Evolutionary conservation across 2,329 filamentous ascomycete genomes (phyloP).

Genomic region (Calonectria hawksworthii): DNA sequence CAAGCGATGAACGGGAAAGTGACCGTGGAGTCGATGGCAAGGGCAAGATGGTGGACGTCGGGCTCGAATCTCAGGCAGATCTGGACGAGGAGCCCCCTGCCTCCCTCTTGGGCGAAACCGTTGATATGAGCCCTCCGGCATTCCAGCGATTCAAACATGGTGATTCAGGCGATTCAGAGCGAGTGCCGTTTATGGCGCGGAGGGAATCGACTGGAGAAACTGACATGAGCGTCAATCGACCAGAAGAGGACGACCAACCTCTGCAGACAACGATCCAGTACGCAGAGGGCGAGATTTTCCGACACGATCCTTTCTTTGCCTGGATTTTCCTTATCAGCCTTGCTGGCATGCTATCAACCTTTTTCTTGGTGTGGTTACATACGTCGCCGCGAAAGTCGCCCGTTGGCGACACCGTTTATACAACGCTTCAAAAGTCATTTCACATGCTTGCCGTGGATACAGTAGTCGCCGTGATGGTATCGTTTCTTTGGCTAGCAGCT

Average conservation of each 20-base stretch:
- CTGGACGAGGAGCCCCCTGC: conserved; percentile 71
- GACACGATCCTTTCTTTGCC: conserved; percentile 92
- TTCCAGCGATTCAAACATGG: conserved; percentile 71
- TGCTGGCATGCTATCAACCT: conserved; percentile 88
- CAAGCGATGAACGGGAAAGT: conserved; percentile 49
- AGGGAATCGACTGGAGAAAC: conserved; percentile 62
- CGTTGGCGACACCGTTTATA: conserved; percentile 95
- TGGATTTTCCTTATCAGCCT: conserved; percentile 89
- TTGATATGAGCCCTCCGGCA: conserved; percentile 69
- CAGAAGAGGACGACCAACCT: conserved; percentile 54
- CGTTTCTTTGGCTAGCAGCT: conserved; percentile 90
- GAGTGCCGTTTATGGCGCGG: conserved; percentile 56
- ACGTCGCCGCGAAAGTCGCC: conserved; percentile 80
- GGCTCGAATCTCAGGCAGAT: conserved; percentile 77
- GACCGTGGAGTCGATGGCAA: conserved; percentile 55
- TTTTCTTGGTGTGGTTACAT: conserved; percentile 90
- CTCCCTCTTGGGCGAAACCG: conserved; percentile 69
- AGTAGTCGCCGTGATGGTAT: conserved; percentile 88
- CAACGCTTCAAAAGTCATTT: conserved; percentile 86
- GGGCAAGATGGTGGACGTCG: conserved; percentile 88
- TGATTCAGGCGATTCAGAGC: conserved; percentile 52
- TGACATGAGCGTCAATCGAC: conserved; percentile 57
- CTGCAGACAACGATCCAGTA: conserved; percentile 63
- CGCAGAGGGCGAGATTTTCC: conserved; percentile 77
- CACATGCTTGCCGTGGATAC: conserved; percentile 93